A percentile compares a stretch with the other conserved stretches of the same genome.
Evolutionary conservation across 306 rosid species (phyloP).

Genomic region (Vigna trinervia): DNA sequence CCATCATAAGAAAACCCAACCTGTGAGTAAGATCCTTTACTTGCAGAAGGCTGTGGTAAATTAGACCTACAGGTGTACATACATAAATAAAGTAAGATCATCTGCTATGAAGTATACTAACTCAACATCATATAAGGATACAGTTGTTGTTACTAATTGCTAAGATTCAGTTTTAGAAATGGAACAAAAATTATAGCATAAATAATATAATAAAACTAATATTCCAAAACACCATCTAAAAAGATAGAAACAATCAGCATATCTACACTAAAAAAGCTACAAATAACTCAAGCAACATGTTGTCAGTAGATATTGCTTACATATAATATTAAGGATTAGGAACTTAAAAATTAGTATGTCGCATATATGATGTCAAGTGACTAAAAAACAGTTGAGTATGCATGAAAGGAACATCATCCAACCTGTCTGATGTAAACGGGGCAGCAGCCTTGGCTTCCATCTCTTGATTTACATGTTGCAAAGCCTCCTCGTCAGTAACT

Average conservation of each 20-base stretch:
- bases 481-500: constrained; percentile 91
- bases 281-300: constrained; percentile 8
- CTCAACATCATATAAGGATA: constrained; percentile 3
- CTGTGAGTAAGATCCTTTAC: constrained; percentile 90
- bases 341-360: neutral
- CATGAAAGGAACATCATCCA: constrained; percentile 32
- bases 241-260: neutral
- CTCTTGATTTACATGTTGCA: constrained; percentile 93
- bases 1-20: constrained; percentile 92
- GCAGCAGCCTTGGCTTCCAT: constrained; percentile 83
- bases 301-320: constrained; percentile 1
- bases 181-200: neutral
- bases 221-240: neutral
- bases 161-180: constrained; percentile 7
- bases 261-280: neutral
- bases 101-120: constrained; percentile 24
- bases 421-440: constrained; percentile 81
- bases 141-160: neutral
- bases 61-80: constrained; percentile 64
- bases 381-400: constrained; percentile 1
- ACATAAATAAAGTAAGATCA: constrained; percentile 42
- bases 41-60: constrained; percentile 72
- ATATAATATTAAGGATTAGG: neutral
- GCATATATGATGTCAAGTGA: constrained; percentile 3
- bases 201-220: neutral